Percentiles rank a stretch among this genome's conserved stretches.
These are phyloP conservation scores for Prosopis cineraria DNA, from an alignment of 306 rosid species.

Conservation along the genomic window DNA sequence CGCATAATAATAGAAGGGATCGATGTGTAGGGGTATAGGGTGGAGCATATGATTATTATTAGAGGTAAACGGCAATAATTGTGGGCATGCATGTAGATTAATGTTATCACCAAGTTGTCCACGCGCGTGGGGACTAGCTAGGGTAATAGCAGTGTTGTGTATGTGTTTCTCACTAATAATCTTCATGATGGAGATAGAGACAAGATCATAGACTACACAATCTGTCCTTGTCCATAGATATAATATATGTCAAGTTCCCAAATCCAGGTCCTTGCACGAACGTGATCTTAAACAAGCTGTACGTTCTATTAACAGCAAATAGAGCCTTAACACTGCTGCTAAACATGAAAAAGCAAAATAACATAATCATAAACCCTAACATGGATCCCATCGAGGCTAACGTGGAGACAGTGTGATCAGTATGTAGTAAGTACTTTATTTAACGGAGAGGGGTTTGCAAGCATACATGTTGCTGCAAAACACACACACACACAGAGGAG, in stretches of 20 bases:
- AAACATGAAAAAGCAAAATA: neutral
- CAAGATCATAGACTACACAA: neutral
- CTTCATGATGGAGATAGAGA: neutral
- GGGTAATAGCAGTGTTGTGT: neutral
- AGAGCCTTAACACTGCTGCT: neutral
- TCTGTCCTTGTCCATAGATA: neutral
- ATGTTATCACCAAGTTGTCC: neutral
- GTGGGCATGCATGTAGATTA: conserved; percentile 6
- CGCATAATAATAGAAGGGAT: neutral
- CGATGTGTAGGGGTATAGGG: neutral
- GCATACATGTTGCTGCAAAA: too few species aligned
- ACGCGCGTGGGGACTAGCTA: conserved; percentile 1
- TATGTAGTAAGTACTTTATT: neutral
- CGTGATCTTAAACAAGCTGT: neutral
- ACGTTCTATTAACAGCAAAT: neutral
- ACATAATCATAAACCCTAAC: neutral
- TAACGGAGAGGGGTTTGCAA: neutral
- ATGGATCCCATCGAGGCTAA: neutral
- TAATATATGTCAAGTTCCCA: neutral
- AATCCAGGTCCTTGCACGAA: neutral
- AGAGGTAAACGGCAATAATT: neutral
- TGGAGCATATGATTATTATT: neutral
- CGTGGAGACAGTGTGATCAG: neutral
- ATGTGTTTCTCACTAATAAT: neutral
- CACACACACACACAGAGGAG: neutral